phyloP scores from a whole-genome alignment of 1,284 basidiomycete species.

The Malassezia sympodialis region DNA sequence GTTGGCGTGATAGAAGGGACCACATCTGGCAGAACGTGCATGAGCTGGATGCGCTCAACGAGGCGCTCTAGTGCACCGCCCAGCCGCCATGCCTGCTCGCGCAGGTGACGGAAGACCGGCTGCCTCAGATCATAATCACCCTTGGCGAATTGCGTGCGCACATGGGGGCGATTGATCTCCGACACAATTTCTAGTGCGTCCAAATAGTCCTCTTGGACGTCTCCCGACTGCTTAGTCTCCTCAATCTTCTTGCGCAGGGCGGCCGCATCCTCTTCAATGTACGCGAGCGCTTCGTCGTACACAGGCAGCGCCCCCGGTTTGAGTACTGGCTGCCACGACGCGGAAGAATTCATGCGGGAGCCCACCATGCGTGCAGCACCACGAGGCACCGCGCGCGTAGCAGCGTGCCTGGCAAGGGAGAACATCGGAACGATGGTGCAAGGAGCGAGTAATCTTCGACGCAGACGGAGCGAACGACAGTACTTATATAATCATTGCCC shows the following conservation, averaged over 20 bases:
- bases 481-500: not conserved
- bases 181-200: conserved; percentile 58
- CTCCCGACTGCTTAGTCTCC: conserved; percentile 9
- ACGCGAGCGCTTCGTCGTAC: conserved; percentile 68
- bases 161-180: conserved; percentile 65
- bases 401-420: not conserved
- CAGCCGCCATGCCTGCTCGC: conserved; percentile 74
- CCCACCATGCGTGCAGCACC: not conserved
- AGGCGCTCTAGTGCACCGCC: conserved; percentile 72
- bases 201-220: conserved; percentile 50
- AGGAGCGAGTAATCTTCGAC: not conserved
- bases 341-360: conserved; percentile 2
- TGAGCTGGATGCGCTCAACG: conserved; percentile 82
- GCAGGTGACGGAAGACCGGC: conserved; percentile 65
- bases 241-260: conserved; percentile 53
- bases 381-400: not conserved
- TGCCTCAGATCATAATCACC: conserved; percentile 55
- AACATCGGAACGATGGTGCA: not conserved
- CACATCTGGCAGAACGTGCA: conserved; percentile 80
- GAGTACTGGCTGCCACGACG: conserved; percentile 52
- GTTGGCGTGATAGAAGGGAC: conserved; percentile 64
- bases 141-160: conserved; percentile 64
- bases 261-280: conserved; percentile 54
- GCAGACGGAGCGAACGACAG: not conserved
- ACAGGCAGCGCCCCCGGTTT: conserved; percentile 62